phyloP scores from a whole-genome alignment of 73 alveolate species.

The Stentor coeruleus region DNA sequence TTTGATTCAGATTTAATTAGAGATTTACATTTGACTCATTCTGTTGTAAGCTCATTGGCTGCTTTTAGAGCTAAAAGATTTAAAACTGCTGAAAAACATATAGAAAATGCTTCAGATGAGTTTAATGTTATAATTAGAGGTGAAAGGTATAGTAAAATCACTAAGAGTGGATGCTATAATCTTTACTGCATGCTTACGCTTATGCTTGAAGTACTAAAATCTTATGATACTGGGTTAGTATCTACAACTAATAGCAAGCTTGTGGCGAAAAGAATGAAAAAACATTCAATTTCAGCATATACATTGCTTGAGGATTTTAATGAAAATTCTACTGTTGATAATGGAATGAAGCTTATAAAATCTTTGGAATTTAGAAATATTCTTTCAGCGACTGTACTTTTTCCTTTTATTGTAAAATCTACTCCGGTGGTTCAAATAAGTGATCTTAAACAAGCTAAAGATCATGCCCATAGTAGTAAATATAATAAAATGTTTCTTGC shows the following conservation, averaged over 20 bases:
- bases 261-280: background rate
- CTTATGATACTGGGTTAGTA: background rate
- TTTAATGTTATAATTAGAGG: slow-evolving; percentile 6
- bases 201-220: background rate
- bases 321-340: slow-evolving; percentile 1
- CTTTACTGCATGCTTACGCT: background rate
- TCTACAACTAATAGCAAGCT: background rate
- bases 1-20: background rate
- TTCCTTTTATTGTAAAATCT: background rate
- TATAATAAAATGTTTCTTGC: background rate
- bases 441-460: slow-evolving; percentile 8
- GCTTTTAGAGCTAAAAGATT: background rate
- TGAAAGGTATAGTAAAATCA: background rate
- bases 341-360: background rate
- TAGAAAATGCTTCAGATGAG: background rate
- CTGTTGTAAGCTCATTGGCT: background rate
- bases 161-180: background rate
- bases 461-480: background rate
- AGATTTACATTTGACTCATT: background rate
- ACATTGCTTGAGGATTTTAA: background rate
- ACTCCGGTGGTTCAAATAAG: background rate
- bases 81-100: slow-evolving; percentile 6
- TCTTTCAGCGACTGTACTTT: background rate
- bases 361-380: background rate
- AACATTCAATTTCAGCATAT: background rate